Base-by-base conservation (phyloP, 768 basidiomycete genomes). In the Trametes coccinea region DNA sequence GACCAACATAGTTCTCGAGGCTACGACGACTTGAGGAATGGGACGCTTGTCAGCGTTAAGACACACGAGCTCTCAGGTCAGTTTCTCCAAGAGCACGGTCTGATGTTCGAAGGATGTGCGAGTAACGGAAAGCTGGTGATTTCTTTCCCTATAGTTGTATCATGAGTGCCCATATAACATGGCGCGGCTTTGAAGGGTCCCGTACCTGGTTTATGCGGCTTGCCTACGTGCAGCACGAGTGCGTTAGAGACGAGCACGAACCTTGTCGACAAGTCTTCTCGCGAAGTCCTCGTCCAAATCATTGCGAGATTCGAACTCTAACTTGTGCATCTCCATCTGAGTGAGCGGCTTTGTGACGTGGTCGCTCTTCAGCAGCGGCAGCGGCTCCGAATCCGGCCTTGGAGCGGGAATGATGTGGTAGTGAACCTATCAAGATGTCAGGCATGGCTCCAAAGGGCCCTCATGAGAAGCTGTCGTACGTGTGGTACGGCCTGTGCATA, bases 401-500 rank as follows among this genome's bases (percentile, higher is more conserved):
- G 89, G 89, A 2, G 89, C 88, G 1, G 89, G 89, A 56, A 91
- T 85, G 53, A 91, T 80, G 71, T 91, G 89, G 69, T 86, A 89
- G 70, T 90, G 89, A 33, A 90, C 89, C 88, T 89, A 59, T 6
- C 29, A 5, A 39, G 5, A 37, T 46, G 5, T 22, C 41, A 53
- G 45, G 41, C 22, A 50, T 37, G 53, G 52, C 56, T 47, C 4
- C 45, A 7, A 13, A 4, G n/a, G 45, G n/a, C 9, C 2, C 43
- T 6, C 55, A 49, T 37, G 53, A 47, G 43, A 2, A 22, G 16
- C 5, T 6, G 9, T 31, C 83, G 60, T 63, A 89, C 89, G 75
- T 91, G 89, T n/a, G 84, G 85, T 6, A 91, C 87, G 4, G 86
- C 87, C 69, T 91, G 89, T 0, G 89, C 89, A 66, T 91, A 91